phyloP scores from a whole-genome alignment of 768 basidiomycete genomes.

The Fibroporia radiculosa region DNA sequence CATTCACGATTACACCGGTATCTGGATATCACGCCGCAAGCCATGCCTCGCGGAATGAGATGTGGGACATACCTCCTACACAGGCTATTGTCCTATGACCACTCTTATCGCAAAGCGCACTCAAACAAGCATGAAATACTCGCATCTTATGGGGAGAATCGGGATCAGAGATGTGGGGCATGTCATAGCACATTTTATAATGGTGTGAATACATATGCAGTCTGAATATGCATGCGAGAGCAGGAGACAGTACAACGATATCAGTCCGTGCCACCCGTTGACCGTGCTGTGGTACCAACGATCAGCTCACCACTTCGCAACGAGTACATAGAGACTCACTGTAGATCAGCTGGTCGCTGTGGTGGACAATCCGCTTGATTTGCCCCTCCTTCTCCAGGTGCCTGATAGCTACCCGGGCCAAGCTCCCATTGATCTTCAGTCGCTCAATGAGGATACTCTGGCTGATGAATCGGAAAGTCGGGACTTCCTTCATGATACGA shows the following conservation, averaged over 20 bases:
- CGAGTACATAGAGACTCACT: constrained; percentile 36
- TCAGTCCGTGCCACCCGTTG: constrained; percentile 33
- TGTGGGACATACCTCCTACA: no score
- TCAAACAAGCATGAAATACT: no score
- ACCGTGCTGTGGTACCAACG: constrained; percentile 33
- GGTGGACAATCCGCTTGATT: constrained; percentile 96
- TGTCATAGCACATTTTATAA: constrained; percentile 24
- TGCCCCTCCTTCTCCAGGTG: constrained; percentile 90
- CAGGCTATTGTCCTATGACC: no score
- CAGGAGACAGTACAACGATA: constrained; percentile 10
- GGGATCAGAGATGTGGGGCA: no score
- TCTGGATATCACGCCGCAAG: no score
- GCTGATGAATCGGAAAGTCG: constrained; percentile 98
- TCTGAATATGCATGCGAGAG: constrained; percentile 21
- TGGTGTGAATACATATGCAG: constrained; percentile 30
- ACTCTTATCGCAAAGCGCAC: no score
- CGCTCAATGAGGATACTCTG: constrained; percentile 98
- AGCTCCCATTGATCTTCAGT: constrained; percentile 91
- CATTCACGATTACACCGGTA: no score
- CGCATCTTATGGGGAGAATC: no score
- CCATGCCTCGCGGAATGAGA: no score
- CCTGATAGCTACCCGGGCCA: constrained; percentile 86
- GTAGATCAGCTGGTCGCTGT: constrained; percentile 91
- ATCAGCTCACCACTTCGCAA: background rate
- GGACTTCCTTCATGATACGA: constrained; percentile 96